A percentile compares a stretch with the other conserved stretches of the same genome.
Evolutionary conservation across 108 stramenopile species (phyloP).

Genomic region (Phaeodactylum tricornutum): DNA sequence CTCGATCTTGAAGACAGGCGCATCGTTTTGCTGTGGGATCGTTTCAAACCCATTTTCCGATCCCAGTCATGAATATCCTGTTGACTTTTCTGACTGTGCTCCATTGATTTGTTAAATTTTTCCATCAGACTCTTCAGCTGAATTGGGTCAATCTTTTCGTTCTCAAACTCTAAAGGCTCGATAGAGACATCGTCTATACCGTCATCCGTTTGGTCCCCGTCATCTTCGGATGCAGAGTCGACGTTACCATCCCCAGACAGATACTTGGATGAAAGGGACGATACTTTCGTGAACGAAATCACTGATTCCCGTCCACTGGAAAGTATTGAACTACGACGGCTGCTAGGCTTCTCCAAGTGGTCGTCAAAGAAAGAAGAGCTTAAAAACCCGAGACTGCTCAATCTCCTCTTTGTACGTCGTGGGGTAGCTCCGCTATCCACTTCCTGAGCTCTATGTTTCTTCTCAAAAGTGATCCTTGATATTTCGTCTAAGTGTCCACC

Average conservation of each 20-base stretch:
- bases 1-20: slow-evolving; percentile 46
- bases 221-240: not conserved
- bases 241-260: too few species aligned
- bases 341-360: not conserved
- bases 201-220: not conserved
- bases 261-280: too few species aligned
- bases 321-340: too few species aligned
- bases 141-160: not conserved
- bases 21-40: slow-evolving; percentile 74
- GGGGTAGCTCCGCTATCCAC: not conserved
- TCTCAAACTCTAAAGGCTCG: slow-evolving; percentile 1
- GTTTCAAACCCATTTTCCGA: slow-evolving; percentile 61
- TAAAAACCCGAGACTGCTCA: slow-evolving; percentile 6
- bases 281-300: not conserved
- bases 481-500: not conserved
- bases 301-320: not conserved
- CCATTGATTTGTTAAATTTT: slow-evolving; percentile 41
- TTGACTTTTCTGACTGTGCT: slow-evolving; percentile 45
- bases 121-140: slow-evolving; percentile 5
- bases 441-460: not conserved
- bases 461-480: not conserved
- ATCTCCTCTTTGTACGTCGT: not conserved
- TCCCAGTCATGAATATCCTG: slow-evolving; percentile 80
- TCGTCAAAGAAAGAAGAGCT: not conserved
- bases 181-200: slow-evolving; percentile 1